phyloP scores from a whole-genome alignment of 306 rosid genomes.

The Purshia tridentata region DNA sequence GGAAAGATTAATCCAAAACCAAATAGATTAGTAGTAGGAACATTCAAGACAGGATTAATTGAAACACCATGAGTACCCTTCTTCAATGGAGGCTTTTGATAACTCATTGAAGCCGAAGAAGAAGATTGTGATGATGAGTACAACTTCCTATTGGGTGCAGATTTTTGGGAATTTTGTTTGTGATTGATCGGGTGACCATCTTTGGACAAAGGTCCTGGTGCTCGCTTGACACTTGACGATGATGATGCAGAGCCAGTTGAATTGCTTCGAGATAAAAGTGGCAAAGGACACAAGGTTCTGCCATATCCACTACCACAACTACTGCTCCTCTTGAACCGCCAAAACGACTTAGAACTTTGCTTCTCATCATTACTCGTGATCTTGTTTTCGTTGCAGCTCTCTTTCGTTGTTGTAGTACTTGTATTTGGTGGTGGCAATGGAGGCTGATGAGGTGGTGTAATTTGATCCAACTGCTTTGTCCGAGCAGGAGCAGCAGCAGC shows the following conservation, averaged over 20 bases:
- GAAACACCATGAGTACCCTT: slow-evolving; percentile 42
- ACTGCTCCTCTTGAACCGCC: slow-evolving; percentile 86
- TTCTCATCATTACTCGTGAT: slow-evolving; percentile 37
- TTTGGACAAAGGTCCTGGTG: slow-evolving; percentile 34
- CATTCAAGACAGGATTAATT: slow-evolving; percentile 67
- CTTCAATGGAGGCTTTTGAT: slow-evolving; percentile 73
- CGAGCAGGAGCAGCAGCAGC: slow-evolving; percentile 5
- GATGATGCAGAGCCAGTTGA: slow-evolving; percentile 67
- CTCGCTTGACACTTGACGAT: slow-evolving; percentile 44
- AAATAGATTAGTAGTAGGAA: slow-evolving; percentile 61
- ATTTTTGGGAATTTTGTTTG: slow-evolving; percentile 48
- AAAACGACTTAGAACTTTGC: slow-evolving; percentile 60
- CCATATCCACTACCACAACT: slow-evolving; percentile 89
- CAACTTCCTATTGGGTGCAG: slow-evolving; percentile 22
- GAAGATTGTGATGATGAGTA: slow-evolving; percentile 22
- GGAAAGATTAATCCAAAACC: slow-evolving; percentile 81
- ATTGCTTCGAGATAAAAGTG: slow-evolving; percentile 76
- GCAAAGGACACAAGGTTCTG: slow-evolving; percentile 74
- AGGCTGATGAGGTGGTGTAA: slow-evolving; percentile 14
- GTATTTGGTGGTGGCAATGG: slow-evolving; percentile 27
- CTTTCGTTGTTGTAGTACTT: slow-evolving; percentile 29
- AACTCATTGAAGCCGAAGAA: slow-evolving; percentile 27
- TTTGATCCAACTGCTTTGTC: slow-evolving; percentile 24
- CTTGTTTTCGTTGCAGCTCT: slow-evolving; percentile 30
- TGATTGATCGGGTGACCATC: slow-evolving; percentile 31